A percentile compares a stretch with the other conserved stretches of the same genome.
These are phyloP conservation scores for Metschnikowia amazonensis DNA, from an alignment of 805 yeast species.

Conservation along the genomic window DNA sequence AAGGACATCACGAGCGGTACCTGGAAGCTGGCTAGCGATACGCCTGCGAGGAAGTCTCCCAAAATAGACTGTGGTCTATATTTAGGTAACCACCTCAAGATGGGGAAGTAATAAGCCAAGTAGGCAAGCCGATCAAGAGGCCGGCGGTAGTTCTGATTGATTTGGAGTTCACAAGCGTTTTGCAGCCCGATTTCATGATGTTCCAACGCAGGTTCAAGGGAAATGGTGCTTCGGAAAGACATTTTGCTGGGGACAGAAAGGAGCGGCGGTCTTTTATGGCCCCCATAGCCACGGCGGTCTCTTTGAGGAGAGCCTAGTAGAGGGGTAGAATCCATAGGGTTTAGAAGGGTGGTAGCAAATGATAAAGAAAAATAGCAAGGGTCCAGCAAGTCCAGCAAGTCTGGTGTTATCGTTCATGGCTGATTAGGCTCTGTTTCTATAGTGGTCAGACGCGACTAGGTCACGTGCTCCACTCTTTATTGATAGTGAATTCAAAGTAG, in stretches of 20 bases:
- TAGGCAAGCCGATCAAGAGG: constrained; percentile 25
- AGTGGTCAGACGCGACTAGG: neutral
- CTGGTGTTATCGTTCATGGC: too few species aligned
- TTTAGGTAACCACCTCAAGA: constrained; percentile 30
- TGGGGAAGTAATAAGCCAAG: constrained; percentile 30
- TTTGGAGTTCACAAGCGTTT: constrained; percentile 5
- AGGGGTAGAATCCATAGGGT: neutral
- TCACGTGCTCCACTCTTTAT: too few species aligned
- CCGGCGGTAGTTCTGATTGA: constrained; percentile 7
- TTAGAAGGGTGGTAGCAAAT: too few species aligned
- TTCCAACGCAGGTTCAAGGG: constrained; percentile 17
- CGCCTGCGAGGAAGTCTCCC: constrained; percentile 33
- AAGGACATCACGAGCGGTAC: constrained; percentile 59
- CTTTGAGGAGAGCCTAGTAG: neutral
- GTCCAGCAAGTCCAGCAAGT: neutral
- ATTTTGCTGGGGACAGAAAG: constrained; percentile 26
- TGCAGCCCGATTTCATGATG: constrained; percentile 11
- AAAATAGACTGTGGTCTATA: constrained; percentile 18
- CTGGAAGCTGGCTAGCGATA: constrained; percentile 33
- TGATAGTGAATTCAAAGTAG: too few species aligned
- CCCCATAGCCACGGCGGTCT: neutral
- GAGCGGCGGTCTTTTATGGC: constrained; percentile 23
- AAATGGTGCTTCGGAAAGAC: constrained; percentile 19
- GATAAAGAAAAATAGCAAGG: neutral
- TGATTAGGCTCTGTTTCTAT: too few species aligned